A percentile compares a stretch with the other conserved stretches of the same genome.
These are phyloP conservation scores for Sapria himalayana DNA, from an alignment of 345 rosid genomes.

Conservation along the genomic window DNA sequence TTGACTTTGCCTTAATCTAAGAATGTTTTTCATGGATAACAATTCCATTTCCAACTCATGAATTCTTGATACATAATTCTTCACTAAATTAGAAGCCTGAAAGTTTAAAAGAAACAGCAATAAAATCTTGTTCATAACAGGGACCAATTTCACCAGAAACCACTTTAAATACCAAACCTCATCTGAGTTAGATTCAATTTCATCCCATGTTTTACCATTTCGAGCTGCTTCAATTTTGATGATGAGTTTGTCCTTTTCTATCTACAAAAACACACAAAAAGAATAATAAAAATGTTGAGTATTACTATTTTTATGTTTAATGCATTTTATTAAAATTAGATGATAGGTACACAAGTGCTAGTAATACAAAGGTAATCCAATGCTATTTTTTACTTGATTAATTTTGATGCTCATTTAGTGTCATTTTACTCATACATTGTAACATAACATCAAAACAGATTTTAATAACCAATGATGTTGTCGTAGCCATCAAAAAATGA, in stretches of 20 bases:
- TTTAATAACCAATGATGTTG: no score
- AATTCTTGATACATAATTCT: conserved; percentile 52
- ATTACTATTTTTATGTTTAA: no score
- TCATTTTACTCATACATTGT: no score
- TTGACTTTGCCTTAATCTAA: conserved; percentile 20
- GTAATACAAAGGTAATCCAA: no score
- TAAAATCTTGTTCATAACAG: background rate
- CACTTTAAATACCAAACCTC: conserved; percentile 28
- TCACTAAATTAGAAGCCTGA: conserved; percentile 58
- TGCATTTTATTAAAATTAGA: no score
- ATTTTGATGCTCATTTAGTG: no score
- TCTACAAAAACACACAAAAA: no score
- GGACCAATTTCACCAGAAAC: background rate
- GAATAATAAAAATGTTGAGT: no score
- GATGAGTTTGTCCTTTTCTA: conserved; percentile 66
- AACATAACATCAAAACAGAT: no score
- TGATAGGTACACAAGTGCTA: no score
- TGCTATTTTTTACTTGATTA: no score
- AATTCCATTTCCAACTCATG: conserved; percentile 84
- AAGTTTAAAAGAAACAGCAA: conserved; percentile 5
- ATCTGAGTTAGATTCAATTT: conserved; percentile 33
- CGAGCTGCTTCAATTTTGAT: conserved; percentile 64
- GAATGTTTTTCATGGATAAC: conserved; percentile 27
- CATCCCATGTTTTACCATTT: conserved; percentile 78
- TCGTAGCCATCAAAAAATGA: no score